Percentiles rank a stretch among this genome's conserved stretches.
phyloP scores from a whole-genome alignment of 1,284 basidiomycete species.

The Cryptococcus hybrid region DNA sequence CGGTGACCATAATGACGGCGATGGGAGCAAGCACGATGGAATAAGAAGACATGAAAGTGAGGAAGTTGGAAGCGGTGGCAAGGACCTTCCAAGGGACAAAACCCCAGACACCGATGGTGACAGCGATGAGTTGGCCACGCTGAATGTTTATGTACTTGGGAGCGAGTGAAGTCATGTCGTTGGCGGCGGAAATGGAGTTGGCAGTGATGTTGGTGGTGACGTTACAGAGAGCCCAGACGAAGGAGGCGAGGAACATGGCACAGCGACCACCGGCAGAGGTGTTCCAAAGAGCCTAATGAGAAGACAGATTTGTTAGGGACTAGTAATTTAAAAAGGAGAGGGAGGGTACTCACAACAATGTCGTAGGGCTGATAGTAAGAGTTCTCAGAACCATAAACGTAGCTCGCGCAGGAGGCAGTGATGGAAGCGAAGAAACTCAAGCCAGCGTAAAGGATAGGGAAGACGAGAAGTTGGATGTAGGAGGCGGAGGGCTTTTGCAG shows the following conservation, averaged over 20 bases:
- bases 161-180: constrained; percentile 64
- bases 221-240: constrained; percentile 65
- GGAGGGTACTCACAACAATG: constrained; percentile 52
- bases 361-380: constrained; percentile 39
- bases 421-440: constrained; percentile 61
- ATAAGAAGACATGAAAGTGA: constrained; percentile 44
- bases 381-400: constrained; percentile 57
- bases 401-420: constrained; percentile 58
- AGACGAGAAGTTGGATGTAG: constrained; percentile 66
- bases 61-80: constrained; percentile 29
- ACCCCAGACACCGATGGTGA: constrained; percentile 66
- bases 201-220: constrained; percentile 67
- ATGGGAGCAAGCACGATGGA: constrained; percentile 44
- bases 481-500: constrained; percentile 40
- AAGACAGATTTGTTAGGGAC: constrained; percentile 20
- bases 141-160: constrained; percentile 67
- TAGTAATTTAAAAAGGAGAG: constrained; percentile 23
- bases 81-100: constrained; percentile 45
- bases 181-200: constrained; percentile 70
- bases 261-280: constrained; percentile 58
- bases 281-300: constrained; percentile 64
- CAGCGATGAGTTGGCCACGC: constrained; percentile 69
- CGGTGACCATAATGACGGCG: constrained; percentile 34
- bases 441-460: constrained; percentile 66
- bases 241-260: constrained; percentile 71